phyloP scores from a whole-genome alignment of 2,329 filamentous ascomycete genomes.

The Neofusicoccum umdonicola region DNA sequence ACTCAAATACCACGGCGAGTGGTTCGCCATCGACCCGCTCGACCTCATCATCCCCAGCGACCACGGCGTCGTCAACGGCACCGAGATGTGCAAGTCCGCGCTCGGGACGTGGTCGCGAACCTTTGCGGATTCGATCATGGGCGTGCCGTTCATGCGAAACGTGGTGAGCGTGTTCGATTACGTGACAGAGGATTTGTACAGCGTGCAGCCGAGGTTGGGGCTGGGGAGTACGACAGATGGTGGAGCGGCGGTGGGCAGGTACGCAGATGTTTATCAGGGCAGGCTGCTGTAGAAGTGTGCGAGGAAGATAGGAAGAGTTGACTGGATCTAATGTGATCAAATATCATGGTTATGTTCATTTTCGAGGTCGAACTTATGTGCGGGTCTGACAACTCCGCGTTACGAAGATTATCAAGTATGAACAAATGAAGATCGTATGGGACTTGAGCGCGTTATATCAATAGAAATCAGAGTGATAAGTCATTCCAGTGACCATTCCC shows the following conservation, averaged over 20 bases:
- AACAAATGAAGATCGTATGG: too few species aligned
- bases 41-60: background rate
- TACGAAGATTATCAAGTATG: too few species aligned
- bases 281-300: background rate
- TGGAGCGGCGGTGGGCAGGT: background rate
- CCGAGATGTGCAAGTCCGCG: constrained; percentile 6
- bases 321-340: too few species aligned
- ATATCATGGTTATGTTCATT: too few species aligned
- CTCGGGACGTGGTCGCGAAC: background rate
- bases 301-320: too few species aligned
- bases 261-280: background rate
- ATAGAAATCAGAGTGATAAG: too few species aligned
- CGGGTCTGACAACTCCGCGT: too few species aligned
- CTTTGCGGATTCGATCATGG: background rate
- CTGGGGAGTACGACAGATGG: background rate
- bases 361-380: too few species aligned
- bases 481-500: too few species aligned
- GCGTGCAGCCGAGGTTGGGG: background rate
- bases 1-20: background rate
- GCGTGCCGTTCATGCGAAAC: background rate
- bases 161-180: background rate
- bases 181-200: background rate
- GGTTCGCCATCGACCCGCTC: constrained; percentile 7
- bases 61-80: background rate
- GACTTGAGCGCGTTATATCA: too few species aligned